phyloP scores from a whole-genome alignment of 2,329 filamentous ascomycete genomes.

The Parastagonospora nodorum region DNA sequence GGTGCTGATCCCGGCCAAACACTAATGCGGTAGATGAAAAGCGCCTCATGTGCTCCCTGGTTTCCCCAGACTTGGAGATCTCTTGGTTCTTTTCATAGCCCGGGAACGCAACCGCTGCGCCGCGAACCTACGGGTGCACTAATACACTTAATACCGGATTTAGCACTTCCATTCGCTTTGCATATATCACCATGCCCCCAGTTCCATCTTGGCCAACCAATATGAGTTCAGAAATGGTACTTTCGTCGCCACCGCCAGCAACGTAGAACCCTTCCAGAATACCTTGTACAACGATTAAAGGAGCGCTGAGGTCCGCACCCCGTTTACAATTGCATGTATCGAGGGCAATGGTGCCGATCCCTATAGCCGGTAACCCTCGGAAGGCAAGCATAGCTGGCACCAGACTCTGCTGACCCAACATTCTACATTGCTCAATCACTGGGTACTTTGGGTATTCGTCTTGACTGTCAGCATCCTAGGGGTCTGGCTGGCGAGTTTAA shows the following conservation, averaged over 20 bases:
- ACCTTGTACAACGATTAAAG: not conserved
- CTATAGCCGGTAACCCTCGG: not conserved
- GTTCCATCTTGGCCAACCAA: not conserved
- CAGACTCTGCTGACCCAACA: not conserved
- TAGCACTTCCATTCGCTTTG: not conserved
- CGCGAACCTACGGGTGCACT: conserved; percentile 5
- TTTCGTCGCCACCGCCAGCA: not conserved
- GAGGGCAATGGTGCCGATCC: not conserved
- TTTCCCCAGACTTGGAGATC: conserved; percentile 2
- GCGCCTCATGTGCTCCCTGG: conserved; percentile 1
- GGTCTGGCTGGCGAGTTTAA: not conserved
- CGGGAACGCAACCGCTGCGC: conserved; percentile 4
- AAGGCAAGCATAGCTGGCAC: not conserved
- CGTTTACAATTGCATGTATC: not conserved
- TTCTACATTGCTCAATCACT: conserved; percentile 1
- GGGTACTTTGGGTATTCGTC: not conserved
- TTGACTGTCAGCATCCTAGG: not conserved
- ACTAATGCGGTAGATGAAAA: conserved; percentile 3
- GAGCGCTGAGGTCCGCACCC: not conserved
- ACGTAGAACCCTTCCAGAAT: not conserved
- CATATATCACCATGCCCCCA: conserved; percentile 1
- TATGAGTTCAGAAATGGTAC: not conserved
- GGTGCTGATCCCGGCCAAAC: conserved; percentile 2
- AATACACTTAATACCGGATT: conserved; percentile 2
- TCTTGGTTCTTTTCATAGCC: conserved; percentile 7